Evolutionary conservation across 129 eudicot species (phyloP).

Genomic region (Dittrichia graveolens): DNA sequence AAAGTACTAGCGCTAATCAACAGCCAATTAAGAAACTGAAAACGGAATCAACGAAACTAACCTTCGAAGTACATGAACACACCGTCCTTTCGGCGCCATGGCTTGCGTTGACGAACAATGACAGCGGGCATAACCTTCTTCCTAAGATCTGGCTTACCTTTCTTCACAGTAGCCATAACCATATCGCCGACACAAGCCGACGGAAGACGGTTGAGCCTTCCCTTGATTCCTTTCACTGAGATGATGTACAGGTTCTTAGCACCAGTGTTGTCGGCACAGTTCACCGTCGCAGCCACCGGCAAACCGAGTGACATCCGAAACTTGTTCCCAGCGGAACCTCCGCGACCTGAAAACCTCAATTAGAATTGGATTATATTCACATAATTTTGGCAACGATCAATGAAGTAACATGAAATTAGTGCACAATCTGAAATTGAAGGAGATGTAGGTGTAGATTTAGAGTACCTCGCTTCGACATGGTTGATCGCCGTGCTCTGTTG

Average conservation of each 20-base stretch:
- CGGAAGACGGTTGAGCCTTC: slow-evolving; percentile 77
- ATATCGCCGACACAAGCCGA: slow-evolving; percentile 96
- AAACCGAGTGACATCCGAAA: slow-evolving; percentile 95
- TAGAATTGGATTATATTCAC: background rate
- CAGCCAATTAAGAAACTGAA: background rate
- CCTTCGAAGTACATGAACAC: slow-evolving; percentile 99
- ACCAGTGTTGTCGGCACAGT: slow-evolving; percentile 92
- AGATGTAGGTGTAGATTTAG: background rate
- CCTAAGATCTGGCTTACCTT: slow-evolving; percentile 97
- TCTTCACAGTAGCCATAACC: slow-evolving; percentile 99
- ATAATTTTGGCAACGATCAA: background rate
- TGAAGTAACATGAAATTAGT: background rate
- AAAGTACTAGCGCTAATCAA: background rate
- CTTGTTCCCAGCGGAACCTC: slow-evolving; percentile 98
- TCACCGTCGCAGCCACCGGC: slow-evolving; percentile 98
- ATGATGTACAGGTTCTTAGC: slow-evolving; percentile 94
- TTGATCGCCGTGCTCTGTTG: slow-evolving; percentile 32
- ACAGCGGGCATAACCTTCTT: slow-evolving; percentile 99
- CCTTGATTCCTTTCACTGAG: slow-evolving; percentile 83
- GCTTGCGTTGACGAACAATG: slow-evolving; percentile 93
- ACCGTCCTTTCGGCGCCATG: slow-evolving; percentile 99
- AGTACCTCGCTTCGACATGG: slow-evolving; percentile 73
- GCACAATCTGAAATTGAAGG: too few species aligned
- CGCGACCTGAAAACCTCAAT: slow-evolving; percentile 58
- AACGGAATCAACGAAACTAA: slow-evolving; percentile 11